Conservation (phyloP, 1,139 yeast species). For the Blastobotrys ciferrii region DNA sequence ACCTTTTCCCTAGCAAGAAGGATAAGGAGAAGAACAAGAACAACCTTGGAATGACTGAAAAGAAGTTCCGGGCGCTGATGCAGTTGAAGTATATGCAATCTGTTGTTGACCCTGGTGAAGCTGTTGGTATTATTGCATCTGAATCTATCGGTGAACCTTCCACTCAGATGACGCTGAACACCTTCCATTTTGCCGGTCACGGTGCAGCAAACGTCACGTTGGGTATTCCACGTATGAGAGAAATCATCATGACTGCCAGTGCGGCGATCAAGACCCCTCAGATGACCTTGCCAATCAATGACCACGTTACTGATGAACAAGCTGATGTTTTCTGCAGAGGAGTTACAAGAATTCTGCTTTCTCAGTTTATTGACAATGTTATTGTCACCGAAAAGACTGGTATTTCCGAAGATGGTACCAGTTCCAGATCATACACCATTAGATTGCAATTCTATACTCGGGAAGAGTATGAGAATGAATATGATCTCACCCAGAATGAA, state of each 20-base stretch:
- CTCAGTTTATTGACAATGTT: slow-evolving; percentile 86
- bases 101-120: slow-evolving; percentile 91
- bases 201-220: slow-evolving; percentile 99
- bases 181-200: slow-evolving; percentile 99
- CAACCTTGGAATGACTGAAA: slow-evolving; percentile 57
- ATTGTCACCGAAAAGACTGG: slow-evolving; percentile 82
- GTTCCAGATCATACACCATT: slow-evolving; percentile 73
- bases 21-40: slow-evolving; percentile 39
- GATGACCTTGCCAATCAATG: slow-evolving; percentile 85
- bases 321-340: slow-evolving; percentile 95
- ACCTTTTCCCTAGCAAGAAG: slow-evolving; percentile 51
- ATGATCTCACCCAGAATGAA: slow-evolving; percentile 79
- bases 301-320: slow-evolving; percentile 75
- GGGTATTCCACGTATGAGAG: slow-evolving; percentile 99
- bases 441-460: slow-evolving; percentile 72
- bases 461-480: slow-evolving; percentile 79
- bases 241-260: slow-evolving; percentile 98
- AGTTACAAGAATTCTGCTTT: slow-evolving; percentile 76
- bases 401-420: slow-evolving; percentile 48
- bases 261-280: slow-evolving; percentile 95
- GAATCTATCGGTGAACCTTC: slow-evolving; percentile 99
- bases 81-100: slow-evolving; percentile 98
- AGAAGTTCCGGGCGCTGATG: slow-evolving; percentile 95
- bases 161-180: slow-evolving; percentile 98
- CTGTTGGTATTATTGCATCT: slow-evolving; percentile 97